Evolutionary conservation across 1,284 basidiomycete species (phyloP).

Genomic region (Heliocybe sulcata): DNA sequence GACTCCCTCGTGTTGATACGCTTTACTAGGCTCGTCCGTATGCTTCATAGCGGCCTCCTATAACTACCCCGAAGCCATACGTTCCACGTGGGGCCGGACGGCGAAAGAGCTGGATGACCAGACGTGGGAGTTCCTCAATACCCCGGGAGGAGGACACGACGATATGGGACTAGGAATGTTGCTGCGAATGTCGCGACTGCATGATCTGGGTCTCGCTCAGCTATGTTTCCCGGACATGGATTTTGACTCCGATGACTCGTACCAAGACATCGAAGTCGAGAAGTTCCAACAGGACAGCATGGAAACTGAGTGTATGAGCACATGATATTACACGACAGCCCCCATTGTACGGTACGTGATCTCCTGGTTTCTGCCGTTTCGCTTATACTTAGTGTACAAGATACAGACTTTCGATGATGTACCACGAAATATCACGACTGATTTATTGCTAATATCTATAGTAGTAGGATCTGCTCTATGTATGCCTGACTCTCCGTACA

Average conservation of each 20-base stretch:
- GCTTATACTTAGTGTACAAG: too few relatives aligned
- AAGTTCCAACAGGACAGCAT: background rate
- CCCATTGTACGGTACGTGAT: background rate
- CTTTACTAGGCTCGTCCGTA: conserved; percentile 54
- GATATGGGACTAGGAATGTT: conserved; percentile 55
- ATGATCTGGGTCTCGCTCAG: conserved; percentile 69
- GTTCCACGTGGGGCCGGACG: conserved; percentile 60
- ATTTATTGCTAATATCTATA: background rate
- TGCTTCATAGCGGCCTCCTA: conserved; percentile 69
- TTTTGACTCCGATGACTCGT: conserved; percentile 8
- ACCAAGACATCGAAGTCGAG: background rate
- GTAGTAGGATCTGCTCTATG: too few relatives aligned
- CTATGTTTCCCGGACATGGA: conserved; percentile 43
- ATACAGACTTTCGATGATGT: background rate
- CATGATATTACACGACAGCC: background rate
- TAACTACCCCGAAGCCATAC: conserved; percentile 56
- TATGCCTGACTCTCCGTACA: too few relatives aligned
- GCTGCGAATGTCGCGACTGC: conserved; percentile 67
- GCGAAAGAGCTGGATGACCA: conserved; percentile 60
- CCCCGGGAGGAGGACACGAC: conserved; percentile 25
- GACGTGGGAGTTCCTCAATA: conserved; percentile 57
- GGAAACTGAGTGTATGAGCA: background rate
- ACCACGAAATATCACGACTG: background rate
- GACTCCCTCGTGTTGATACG: background rate
- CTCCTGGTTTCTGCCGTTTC: background rate